phyloP scores from a whole-genome alignment of 371 early-diverging fungal species.

The Capniomyces stellatus region DNA sequence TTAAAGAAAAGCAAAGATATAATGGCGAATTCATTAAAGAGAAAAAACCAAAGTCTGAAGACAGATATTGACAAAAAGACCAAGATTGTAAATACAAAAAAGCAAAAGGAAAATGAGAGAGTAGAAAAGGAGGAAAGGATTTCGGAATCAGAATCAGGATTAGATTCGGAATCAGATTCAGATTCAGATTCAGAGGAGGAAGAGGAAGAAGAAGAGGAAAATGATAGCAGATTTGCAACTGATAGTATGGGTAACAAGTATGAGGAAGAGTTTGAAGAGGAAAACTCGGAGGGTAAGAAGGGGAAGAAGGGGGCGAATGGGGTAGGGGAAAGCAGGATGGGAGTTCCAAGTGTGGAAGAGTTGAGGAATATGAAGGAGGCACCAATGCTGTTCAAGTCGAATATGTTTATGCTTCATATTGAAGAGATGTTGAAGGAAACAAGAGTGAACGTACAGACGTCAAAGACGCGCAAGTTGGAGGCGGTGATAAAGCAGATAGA shows the following conservation, averaged over 20 bases:
- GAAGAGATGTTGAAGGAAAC: slow-evolving; percentile 70
- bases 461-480: slow-evolving; percentile 49
- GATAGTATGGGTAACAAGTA: neutral
- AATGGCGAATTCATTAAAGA: neutral
- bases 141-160: neutral
- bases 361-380: slow-evolving; percentile 66
- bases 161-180: neutral
- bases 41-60: neutral
- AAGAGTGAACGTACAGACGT: slow-evolving; percentile 30
- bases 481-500: slow-evolving; percentile 47
- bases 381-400: slow-evolving; percentile 67
- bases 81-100: neutral
- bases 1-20: no score
- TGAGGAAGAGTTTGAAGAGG: neutral
- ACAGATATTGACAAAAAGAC: neutral
- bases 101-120: neutral
- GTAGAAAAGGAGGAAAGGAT: neutral
- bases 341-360: slow-evolving; percentile 58
- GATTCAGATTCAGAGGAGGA: neutral
- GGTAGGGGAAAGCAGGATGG: neutral
- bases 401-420: slow-evolving; percentile 81
- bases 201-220: neutral
- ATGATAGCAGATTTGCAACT: neutral
- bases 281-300: neutral
- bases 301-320: neutral